phyloP scores from a whole-genome alignment of 2,329 filamentous ascomycete genomes.

The Colletotrichum sp. region DNA sequence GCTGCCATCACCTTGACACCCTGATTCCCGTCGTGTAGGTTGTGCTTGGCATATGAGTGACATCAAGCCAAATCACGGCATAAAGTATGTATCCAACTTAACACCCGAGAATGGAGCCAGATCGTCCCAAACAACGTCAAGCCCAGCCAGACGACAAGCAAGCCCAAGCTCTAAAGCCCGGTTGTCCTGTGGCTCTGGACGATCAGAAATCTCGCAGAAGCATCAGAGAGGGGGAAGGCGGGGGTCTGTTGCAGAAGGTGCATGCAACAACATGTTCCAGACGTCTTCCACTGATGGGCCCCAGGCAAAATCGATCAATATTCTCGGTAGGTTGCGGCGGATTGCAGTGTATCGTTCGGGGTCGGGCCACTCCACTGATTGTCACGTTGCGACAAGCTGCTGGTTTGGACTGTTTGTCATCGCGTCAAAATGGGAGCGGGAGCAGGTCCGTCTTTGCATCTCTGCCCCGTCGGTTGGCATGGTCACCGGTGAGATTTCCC shows the following conservation, averaged over 20 bases:
- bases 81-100: neutral
- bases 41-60: neutral
- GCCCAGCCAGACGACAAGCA: neutral
- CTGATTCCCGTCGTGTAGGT: neutral
- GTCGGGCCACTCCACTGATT: constrained; percentile 11
- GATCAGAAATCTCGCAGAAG: neutral
- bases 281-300: constrained; percentile 14
- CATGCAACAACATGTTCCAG: constrained; percentile 7
- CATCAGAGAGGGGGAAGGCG: neutral
- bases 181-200: neutral
- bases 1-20: neutral
- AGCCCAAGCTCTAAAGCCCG: neutral
- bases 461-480: constrained; percentile 14
- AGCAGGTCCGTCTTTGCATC: neutral
- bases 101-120: neutral
- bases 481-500: constrained; percentile 18
- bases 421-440: neutral
- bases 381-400: constrained; percentile 8
- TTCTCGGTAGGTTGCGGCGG: constrained; percentile 6
- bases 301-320: neutral
- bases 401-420: neutral
- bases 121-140: neutral
- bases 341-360: constrained; percentile 2
- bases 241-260: neutral
- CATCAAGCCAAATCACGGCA: neutral